These are phyloP conservation scores for Fusarium setosum DNA, from an alignment of 2,329 filamentous ascomycete genomes.

Conservation along the genomic window DNA sequence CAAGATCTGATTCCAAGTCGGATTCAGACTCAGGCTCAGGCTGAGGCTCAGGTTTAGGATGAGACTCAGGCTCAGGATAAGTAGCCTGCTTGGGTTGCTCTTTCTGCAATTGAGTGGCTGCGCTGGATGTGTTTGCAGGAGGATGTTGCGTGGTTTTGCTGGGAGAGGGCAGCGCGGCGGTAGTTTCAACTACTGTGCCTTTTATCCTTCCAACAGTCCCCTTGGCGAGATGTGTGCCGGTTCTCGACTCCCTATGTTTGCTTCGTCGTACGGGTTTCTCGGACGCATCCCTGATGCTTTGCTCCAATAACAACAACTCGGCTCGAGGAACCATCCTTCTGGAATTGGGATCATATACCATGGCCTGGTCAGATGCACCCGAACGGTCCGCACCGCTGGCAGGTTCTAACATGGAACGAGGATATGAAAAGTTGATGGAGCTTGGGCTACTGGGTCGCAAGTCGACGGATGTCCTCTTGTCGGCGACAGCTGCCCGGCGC, in stretches of 20 bases:
- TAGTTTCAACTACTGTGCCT: conserved; percentile 57
- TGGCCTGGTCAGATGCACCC: conserved; percentile 49
- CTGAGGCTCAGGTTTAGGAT: neutral
- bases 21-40: conserved; percentile 14
- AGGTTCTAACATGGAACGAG: conserved; percentile 57
- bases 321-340: conserved; percentile 67
- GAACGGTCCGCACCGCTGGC: conserved; percentile 31
- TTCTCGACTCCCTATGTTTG: conserved; percentile 53
- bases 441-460: conserved; percentile 58
- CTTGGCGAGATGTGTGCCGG: conserved; percentile 59
- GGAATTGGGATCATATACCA: conserved; percentile 75
- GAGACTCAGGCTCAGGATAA: neutral
- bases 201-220: conserved; percentile 65
- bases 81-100: conserved; percentile 1
- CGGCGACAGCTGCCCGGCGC: conserved; percentile 55
- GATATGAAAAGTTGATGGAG: conserved; percentile 70
- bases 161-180: conserved; percentile 8
- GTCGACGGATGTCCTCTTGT: conserved; percentile 45
- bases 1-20: conserved; percentile 22
- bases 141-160: conserved; percentile 43
- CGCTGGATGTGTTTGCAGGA: neutral
- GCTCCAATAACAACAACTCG: conserved; percentile 57
- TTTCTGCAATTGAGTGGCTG: conserved; percentile 1
- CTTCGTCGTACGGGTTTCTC: conserved; percentile 54
- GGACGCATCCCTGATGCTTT: conserved; percentile 52